These are phyloP conservation scores for Psilocybe subaeruginosa DNA, from an alignment of 768 basidiomycete genomes.

Conservation along the genomic window DNA sequence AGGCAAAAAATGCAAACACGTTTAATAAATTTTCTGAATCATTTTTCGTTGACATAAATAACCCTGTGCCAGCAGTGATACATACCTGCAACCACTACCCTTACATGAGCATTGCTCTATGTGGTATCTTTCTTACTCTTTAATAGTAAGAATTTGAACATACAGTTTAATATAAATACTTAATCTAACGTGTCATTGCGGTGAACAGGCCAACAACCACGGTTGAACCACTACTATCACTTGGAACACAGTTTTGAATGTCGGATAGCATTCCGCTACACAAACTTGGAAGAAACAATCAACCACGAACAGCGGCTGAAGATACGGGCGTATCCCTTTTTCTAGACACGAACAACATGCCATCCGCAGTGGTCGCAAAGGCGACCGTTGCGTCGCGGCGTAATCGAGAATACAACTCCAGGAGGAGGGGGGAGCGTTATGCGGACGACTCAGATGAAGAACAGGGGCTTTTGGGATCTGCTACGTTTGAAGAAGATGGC, in stretches of 20 bases:
- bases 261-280: slow-evolving; percentile 71
- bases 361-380: slow-evolving; percentile 27
- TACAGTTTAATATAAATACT: not conserved
- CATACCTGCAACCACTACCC: not conserved
- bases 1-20: too few relatives aligned
- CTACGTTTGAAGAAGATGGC: slow-evolving; percentile 11
- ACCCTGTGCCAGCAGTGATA: too few relatives aligned
- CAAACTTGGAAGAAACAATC: slow-evolving; percentile 55
- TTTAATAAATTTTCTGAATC: too few relatives aligned
- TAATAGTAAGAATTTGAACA: not conserved
- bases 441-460: slow-evolving; percentile 65
- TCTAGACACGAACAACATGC: slow-evolving; percentile 23
- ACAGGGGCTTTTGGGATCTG: slow-evolving; percentile 20
- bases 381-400: slow-evolving; percentile 30
- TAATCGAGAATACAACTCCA: slow-evolving; percentile 35
- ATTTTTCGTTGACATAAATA: too few relatives aligned
- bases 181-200: not conserved
- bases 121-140: not conserved
- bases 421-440: slow-evolving; percentile 56
- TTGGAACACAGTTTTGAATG: slow-evolving; percentile 39
- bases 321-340: slow-evolving; percentile 21
- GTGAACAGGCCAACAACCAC: not conserved
- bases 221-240: not conserved
- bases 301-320: slow-evolving; percentile 20
- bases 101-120: slow-evolving; percentile 1